A percentile compares a stretch with the other conserved stretches of the same genome.
Evolutionary conservation across 495 filamentous ascomycete genomes (phyloP).

Genomic region (Penicillium argentinense): DNA sequence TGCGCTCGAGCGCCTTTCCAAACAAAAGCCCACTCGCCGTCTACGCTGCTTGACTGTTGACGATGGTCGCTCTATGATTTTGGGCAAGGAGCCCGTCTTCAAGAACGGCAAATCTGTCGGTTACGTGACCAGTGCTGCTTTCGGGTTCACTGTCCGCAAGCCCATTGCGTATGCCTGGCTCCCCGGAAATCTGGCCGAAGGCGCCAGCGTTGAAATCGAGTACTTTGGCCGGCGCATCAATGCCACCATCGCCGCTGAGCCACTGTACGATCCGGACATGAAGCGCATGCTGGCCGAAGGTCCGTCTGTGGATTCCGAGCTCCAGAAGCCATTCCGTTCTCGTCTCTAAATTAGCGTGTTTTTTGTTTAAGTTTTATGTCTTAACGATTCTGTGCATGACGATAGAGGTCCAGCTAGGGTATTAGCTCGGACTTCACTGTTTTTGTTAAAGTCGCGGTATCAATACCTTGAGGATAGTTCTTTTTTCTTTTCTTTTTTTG

Average conservation of each 20-base stretch:
- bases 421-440: not conserved
- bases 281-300: conserved; percentile 22
- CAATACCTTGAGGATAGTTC: not conserved
- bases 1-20: conserved; percentile 29
- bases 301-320: conserved; percentile 1
- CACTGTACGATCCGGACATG: conserved; percentile 41
- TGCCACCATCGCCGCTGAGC: conserved; percentile 40
- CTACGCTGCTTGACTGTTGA: conserved; percentile 44
- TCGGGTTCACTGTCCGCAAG: conserved; percentile 45
- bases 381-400: not conserved
- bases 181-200: conserved; percentile 32
- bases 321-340: conserved; percentile 14
- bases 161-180: conserved; percentile 50
- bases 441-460: not conserved
- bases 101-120: conserved; percentile 34
- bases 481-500: too few species aligned
- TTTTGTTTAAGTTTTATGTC: not conserved
- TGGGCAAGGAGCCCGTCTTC: conserved; percentile 54
- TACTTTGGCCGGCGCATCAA: conserved; percentile 46
- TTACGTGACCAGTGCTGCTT: conserved; percentile 50
- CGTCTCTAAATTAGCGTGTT: conserved; percentile 8
- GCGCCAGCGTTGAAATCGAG: conserved; percentile 43
- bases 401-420: not conserved
- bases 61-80: conserved; percentile 45
- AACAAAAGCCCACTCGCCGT: conserved; percentile 22